phyloP scores from a whole-genome alignment of 208 protist genomes.

The Trypanosoma theileri region DNA sequence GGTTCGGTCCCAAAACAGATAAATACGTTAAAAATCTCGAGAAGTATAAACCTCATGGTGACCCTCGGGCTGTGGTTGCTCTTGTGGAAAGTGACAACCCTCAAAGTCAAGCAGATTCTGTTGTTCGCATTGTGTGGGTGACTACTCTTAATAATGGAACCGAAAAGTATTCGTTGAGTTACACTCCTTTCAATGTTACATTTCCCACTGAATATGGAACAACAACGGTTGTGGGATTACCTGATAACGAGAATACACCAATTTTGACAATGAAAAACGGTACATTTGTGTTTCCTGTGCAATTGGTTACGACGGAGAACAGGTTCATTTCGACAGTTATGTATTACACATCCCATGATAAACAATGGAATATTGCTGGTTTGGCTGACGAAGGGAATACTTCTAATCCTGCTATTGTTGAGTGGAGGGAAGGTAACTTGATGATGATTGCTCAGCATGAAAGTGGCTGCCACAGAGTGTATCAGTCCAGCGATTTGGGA shows the following conservation, averaged over 20 bases:
- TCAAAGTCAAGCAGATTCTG: too few relatives aligned
- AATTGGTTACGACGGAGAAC: too few relatives aligned
- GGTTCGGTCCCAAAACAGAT: too few relatives aligned
- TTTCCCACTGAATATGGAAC: neutral
- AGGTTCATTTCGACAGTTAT: neutral
- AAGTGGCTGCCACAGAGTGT: neutral
- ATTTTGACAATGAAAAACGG: slow-evolving; percentile 1
- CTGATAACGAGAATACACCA: neutral
- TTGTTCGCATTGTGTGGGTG: too few relatives aligned
- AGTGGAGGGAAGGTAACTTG: neutral
- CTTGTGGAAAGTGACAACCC: too few relatives aligned
- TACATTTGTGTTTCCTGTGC: neutral
- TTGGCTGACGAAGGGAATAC: neutral
- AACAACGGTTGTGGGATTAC: neutral
- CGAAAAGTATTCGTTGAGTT: too few relatives aligned
- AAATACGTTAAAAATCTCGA: too few relatives aligned
- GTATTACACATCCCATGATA: neutral
- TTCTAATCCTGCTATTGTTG: neutral
- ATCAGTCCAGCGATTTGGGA: slow-evolving; percentile 1
- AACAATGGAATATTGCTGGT: neutral
- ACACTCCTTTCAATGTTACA: neutral
- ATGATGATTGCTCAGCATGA: neutral
- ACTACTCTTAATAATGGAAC: too few relatives aligned
- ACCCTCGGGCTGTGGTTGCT: too few relatives aligned
- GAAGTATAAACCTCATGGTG: too few relatives aligned